Percentiles rank a stretch among this genome's conserved stretches.
phyloP scores from a whole-genome alignment of 305 asterid genomes.

The Petunia hybrid region DNA sequence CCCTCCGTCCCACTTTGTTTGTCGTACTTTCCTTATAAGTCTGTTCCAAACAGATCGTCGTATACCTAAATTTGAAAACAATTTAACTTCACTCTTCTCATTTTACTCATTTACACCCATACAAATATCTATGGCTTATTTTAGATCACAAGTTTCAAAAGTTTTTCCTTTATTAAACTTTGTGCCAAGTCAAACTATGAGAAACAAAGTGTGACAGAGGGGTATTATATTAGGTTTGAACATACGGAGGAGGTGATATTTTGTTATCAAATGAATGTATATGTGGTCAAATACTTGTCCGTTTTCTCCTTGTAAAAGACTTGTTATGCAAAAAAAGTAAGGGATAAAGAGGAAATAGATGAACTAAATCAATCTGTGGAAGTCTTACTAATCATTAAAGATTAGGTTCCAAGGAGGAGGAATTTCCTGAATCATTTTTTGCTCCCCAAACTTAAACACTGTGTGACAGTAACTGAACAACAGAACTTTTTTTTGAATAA shows the following conservation, averaged over 20 bases:
- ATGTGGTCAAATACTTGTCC: background rate
- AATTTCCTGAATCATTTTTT: background rate
- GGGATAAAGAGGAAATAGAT: too few relatives aligned
- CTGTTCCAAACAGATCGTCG: too few relatives aligned
- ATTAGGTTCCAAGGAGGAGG: background rate
- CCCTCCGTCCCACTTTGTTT: too few relatives aligned
- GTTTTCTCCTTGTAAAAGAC: background rate
- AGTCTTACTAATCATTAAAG: conserved; percentile 1
- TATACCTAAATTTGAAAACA: too few relatives aligned
- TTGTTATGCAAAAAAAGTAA: background rate
- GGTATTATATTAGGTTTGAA: background rate
- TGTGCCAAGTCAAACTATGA: too few relatives aligned
- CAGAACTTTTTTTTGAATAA: background rate
- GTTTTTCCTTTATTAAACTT: too few relatives aligned
- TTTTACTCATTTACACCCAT: too few relatives aligned
- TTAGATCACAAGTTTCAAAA: too few relatives aligned
- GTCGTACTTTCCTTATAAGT: too few relatives aligned
- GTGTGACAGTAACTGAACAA: background rate
- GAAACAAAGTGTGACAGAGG: too few relatives aligned
- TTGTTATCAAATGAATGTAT: background rate
- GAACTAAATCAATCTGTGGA: conserved; percentile 19
- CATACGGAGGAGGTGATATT: background rate
- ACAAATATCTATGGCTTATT: too few relatives aligned
- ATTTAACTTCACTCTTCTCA: too few relatives aligned
- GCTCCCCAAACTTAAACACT: background rate